Conservation (phyloP, 768 basidiomycete species). For the Sutorius australiensis region DNA sequence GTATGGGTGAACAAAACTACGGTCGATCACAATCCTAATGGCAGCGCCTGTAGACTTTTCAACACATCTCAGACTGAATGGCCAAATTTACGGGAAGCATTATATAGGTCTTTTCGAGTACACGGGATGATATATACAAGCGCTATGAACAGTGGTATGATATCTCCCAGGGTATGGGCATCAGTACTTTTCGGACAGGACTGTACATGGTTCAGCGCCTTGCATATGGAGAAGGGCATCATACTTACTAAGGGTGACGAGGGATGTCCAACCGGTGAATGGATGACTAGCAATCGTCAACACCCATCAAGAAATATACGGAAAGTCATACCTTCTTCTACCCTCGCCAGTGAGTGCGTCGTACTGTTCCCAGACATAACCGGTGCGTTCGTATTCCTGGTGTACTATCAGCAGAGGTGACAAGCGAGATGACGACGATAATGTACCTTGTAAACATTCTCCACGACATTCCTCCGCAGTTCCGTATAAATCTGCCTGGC, state of each 20-base stretch:
- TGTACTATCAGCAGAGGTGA: slow-evolving; percentile 4
- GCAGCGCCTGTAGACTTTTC: background rate
- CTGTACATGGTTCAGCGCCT: slow-evolving; percentile 32
- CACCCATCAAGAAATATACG: slow-evolving; percentile 1
- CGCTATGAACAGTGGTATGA: no score
- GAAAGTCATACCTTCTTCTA: slow-evolving; percentile 61
- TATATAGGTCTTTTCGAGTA: no score
- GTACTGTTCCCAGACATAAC: slow-evolving; percentile 98
- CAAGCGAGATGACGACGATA: background rate
- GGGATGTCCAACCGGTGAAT: slow-evolving; percentile 95
- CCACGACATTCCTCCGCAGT: slow-evolving; percentile 75
- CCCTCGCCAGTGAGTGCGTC: slow-evolving; percentile 82
- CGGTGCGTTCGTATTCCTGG: slow-evolving; percentile 88
- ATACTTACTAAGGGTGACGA: slow-evolving; percentile 79
- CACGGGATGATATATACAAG: no score
- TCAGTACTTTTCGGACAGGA: slow-evolving; percentile 68
- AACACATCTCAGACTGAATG: background rate
- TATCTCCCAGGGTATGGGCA: background rate
- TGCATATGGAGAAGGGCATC: background rate
- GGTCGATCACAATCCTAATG: no score
- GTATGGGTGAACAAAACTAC: background rate
- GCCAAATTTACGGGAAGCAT: background rate
- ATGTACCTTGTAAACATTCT: slow-evolving; percentile 71
- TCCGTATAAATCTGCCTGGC: slow-evolving; percentile 79
- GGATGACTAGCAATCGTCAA: slow-evolving; percentile 61